Evolutionary conservation across 495 filamentous ascomycete species (phyloP), one percentile per base, ranked within the genome.

Genomic region (Jackrogersella minutella): DNA sequence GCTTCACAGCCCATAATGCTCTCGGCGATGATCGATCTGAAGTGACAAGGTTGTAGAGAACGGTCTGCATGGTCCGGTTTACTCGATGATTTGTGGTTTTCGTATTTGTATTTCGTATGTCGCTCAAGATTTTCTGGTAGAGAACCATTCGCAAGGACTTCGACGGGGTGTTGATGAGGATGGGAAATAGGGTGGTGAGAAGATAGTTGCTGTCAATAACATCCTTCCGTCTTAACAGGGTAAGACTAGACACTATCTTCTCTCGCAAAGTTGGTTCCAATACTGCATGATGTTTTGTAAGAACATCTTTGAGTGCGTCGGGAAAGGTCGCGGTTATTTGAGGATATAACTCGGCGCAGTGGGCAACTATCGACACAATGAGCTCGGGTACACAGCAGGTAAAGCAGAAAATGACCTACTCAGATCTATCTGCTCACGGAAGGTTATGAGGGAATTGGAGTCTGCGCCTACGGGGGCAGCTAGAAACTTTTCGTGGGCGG

Each of bases 311-410:
- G 17, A 99, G 81, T 65, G 97, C 90, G 52, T 90, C 84, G 13
- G 92, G 87, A 73, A 97, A 98, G 3, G 83, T 77, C 49, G 86
- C 84, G 11, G 92, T 90, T 64, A 92, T 83, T 21, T 87, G 84
- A 21, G 94, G 93, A 75, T 95, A 99, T 79, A 92, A 95, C 73
- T 97, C 92, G 73, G 93, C 91, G 61, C 95, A 91, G 79, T 98
- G 94, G 31, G 93, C 87, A 53, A 98, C 62, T 66, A 33, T 65
- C 16, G 19, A 36, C n/a, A 34, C 10, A 6, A n/a, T 81, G 21
- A 78, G 71, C 53, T 54, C 4, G 5, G 14, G 33, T 13, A 26
- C 3, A n/a, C n/a, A 19, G 28, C 13, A 13, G n/a, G 17, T n/a
- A 16, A 0, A 26, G 11, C 66, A 69, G 2, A n/a, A 44, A 19